Percentiles rank a stretch among this genome's conserved stretches.
phyloP scores from a whole-genome alignment of 75 land plant species.

The Pinus taeda region DNA sequence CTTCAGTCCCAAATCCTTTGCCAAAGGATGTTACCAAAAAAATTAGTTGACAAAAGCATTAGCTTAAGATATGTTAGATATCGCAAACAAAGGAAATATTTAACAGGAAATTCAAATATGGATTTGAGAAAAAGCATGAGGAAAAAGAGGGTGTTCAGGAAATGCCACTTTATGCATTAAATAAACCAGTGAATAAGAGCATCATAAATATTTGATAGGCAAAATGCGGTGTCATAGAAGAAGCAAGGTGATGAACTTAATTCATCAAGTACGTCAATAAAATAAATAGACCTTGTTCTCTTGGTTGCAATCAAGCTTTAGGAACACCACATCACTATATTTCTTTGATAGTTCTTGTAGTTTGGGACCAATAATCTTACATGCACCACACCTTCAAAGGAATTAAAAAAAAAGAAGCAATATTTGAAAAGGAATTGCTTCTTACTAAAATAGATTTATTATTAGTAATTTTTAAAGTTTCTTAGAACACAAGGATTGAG shows the following conservation, averaged over 20 bases:
- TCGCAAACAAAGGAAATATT: no score
- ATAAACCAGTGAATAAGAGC: background rate
- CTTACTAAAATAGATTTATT: background rate
- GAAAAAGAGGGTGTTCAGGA: background rate
- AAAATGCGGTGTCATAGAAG: no score
- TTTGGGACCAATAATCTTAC: no score
- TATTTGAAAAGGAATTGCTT: background rate
- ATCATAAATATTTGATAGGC: background rate
- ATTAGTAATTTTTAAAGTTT: background rate
- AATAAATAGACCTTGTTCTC: constrained; percentile 68
- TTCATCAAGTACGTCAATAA: background rate
- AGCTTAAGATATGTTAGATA: no score
- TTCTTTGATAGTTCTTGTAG: no score
- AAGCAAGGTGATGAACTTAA: no score
- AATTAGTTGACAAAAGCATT: no score
- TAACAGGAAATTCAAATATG: background rate
- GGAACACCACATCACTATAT: constrained; percentile 72
- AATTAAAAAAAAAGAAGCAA: background rate
- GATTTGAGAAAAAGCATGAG: background rate
- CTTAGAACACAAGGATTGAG: background rate
- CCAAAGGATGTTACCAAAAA: no score
- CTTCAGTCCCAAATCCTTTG: constrained; percentile 80
- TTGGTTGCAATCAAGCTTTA: constrained; percentile 93
- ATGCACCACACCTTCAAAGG: constrained; percentile 51
- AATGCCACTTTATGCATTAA: background rate